Evolutionary conservation across 2,329 filamentous ascomycete species (phyloP).

Genomic region (Aspergillus ruber): DNA sequence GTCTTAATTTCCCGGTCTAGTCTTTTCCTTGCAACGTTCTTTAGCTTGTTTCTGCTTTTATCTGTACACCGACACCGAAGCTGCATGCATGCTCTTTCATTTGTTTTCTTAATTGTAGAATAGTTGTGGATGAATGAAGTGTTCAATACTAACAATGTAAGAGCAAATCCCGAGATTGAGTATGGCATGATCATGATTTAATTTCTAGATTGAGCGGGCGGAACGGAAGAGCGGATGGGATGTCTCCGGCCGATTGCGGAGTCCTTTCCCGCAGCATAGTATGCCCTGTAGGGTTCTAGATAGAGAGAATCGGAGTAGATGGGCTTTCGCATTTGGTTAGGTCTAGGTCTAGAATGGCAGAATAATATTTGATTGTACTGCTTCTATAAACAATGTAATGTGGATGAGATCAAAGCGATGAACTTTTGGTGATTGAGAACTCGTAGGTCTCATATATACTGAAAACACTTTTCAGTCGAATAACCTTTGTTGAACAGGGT

Average conservation of each 20-base stretch:
- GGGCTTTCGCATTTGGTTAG: too few relatives aligned
- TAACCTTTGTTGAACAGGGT: background rate
- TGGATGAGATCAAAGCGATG: background rate
- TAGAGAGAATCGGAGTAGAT: too few relatives aligned
- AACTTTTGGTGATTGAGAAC: background rate
- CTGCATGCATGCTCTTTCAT: background rate
- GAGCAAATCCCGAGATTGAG: background rate
- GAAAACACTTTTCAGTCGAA: background rate
- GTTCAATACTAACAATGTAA: background rate
- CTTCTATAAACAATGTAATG: too few relatives aligned
- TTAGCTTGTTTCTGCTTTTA: slow-evolving; percentile 1
- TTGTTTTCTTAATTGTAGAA: slow-evolving; percentile 16
- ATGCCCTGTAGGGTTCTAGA: too few relatives aligned
- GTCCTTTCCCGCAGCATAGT: background rate
- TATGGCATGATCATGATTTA: background rate
- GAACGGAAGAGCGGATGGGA: background rate
- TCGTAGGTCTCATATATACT: background rate
- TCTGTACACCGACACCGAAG: background rate
- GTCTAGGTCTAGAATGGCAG: too few relatives aligned
- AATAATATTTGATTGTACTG: too few relatives aligned
- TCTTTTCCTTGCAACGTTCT: background rate
- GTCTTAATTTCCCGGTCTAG: background rate
- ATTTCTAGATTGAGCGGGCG: background rate
- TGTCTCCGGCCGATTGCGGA: background rate
- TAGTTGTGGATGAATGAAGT: slow-evolving; percentile 14